Conservation (phyloP, 75 land plant species). For the Adiantum capillusveneris region DNA sequence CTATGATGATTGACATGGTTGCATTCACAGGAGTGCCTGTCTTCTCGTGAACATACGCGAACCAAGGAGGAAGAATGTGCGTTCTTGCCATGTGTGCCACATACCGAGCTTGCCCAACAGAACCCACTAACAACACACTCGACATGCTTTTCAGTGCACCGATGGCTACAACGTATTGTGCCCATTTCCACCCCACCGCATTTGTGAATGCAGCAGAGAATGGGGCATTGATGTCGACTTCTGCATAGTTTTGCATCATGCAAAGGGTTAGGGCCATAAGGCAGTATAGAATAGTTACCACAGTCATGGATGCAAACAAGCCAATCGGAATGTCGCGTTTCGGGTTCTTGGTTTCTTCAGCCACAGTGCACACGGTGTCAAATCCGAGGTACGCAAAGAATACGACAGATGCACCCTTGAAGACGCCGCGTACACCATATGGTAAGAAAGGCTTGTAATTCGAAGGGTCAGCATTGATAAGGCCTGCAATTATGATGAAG, state of each 20-base stretch:
- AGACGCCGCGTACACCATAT: conserved; percentile 49
- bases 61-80: conserved; percentile 79
- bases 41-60: conserved; percentile 39
- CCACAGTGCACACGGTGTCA: conserved; percentile 75
- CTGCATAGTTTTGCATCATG: conserved; percentile 41
- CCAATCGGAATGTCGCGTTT: conserved; percentile 73
- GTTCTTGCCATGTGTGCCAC: conserved; percentile 83
- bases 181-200: conserved; percentile 62
- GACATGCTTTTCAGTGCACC: conserved; percentile 90
- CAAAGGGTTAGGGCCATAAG: conserved; percentile 57
- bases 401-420: conserved; percentile 63
- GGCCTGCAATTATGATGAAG: conserved; percentile 75
- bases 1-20: conserved; percentile 48
- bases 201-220: conserved; percentile 40
- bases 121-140: conserved; percentile 56
- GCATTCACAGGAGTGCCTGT: conserved; percentile 80
- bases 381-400: conserved; percentile 90
- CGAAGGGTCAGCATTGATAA: conserved; percentile 45
- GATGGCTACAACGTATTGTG: conserved; percentile 76
- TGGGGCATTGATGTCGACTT: conserved; percentile 46
- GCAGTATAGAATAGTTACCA: conserved; percentile 49
- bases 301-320: conserved; percentile 61
- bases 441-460: conserved; percentile 51
- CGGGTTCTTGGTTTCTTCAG: conserved; percentile 73
- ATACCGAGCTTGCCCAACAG: conserved; percentile 78